Conservation (phyloP, 2,329 filamentous ascomycete genomes). For the Hypoxylon sp. region DNA sequence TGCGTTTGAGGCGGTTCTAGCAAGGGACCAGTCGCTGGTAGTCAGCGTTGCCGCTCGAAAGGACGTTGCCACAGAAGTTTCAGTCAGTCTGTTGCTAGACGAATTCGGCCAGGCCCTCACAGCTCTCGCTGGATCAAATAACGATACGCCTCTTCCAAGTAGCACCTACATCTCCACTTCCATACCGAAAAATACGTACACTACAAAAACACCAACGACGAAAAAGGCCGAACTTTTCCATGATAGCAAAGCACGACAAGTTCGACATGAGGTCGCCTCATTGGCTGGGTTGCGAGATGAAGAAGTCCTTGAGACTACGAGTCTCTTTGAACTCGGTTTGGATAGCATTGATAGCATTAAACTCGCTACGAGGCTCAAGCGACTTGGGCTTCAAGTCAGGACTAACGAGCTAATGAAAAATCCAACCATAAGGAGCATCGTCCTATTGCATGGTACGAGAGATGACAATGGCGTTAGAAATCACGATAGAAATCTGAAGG, state of each 20-base stretch:
- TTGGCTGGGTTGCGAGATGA: conserved; percentile 68
- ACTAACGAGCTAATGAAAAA: conserved; percentile 83
- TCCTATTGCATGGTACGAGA: conserved; percentile 42
- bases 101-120: conserved; percentile 54
- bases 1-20: conserved; percentile 78
- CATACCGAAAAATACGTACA: neutral
- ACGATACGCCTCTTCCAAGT: conserved; percentile 6
- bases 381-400: conserved; percentile 69
- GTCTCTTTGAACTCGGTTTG: conserved; percentile 84
- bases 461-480: neutral
- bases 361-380: conserved; percentile 78
- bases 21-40: conserved; percentile 60
- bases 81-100: conserved; percentile 57
- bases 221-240: conserved; percentile 70
- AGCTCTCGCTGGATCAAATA: conserved; percentile 42
- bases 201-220: neutral
- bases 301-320: conserved; percentile 69
- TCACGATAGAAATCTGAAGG: conserved; percentile 33
- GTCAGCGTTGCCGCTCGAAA: conserved; percentile 72
- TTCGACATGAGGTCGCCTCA: conserved; percentile 73
- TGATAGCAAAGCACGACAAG: conserved; percentile 63
- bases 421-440: conserved; percentile 75
- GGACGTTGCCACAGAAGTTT: conserved; percentile 51
- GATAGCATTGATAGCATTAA: conserved; percentile 96
- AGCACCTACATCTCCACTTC: neutral